These are phyloP conservation scores for Penicillium steckii DNA, from an alignment of 495 filamentous ascomycete species.

Conservation along the genomic window DNA sequence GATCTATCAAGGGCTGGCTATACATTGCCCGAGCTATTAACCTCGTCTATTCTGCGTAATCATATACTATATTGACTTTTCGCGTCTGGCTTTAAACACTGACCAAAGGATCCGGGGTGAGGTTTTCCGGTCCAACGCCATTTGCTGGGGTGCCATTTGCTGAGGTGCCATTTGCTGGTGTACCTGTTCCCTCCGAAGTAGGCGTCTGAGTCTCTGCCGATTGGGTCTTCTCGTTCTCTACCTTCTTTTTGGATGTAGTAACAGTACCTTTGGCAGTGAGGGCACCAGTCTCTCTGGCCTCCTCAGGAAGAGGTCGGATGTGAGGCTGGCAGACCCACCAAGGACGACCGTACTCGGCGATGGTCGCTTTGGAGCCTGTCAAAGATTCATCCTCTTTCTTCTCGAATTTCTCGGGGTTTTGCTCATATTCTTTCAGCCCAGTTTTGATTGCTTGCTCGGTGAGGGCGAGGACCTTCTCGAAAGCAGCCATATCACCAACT, in stretches of 20 bases:
- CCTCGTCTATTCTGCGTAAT: neutral
- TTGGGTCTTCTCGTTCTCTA: slow-evolving; percentile 11
- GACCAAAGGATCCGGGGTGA: slow-evolving; percentile 37
- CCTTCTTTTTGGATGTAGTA: slow-evolving; percentile 21
- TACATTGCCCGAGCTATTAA: neutral
- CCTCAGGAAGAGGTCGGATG: slow-evolving; percentile 81
- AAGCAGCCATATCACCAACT: slow-evolving; percentile 64
- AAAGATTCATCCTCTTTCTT: slow-evolving; percentile 32
- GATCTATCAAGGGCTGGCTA: slow-evolving; percentile 1
- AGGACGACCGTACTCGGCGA: slow-evolving; percentile 70
- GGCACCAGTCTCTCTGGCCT: slow-evolving; percentile 79
- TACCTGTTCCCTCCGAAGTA: slow-evolving; percentile 10
- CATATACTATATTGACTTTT: neutral
- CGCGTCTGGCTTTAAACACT: slow-evolving; percentile 24
- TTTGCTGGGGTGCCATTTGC: slow-evolving; percentile 1
- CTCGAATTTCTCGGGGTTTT: slow-evolving; percentile 55
- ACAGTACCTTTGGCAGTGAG: slow-evolving; percentile 64
- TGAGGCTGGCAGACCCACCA: slow-evolving; percentile 96
- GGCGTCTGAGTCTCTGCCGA: slow-evolving; percentile 11
- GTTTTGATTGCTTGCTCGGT: slow-evolving; percentile 68
- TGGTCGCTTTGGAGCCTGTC: slow-evolving; percentile 62
- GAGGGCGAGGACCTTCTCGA: slow-evolving; percentile 67
- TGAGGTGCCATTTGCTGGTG: slow-evolving; percentile 10
- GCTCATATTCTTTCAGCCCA: slow-evolving; percentile 72
- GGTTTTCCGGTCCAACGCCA: slow-evolving; percentile 9